Evolutionary conservation across 345 rosid genomes (phyloP).

Genomic region (Salix brachista): DNA sequence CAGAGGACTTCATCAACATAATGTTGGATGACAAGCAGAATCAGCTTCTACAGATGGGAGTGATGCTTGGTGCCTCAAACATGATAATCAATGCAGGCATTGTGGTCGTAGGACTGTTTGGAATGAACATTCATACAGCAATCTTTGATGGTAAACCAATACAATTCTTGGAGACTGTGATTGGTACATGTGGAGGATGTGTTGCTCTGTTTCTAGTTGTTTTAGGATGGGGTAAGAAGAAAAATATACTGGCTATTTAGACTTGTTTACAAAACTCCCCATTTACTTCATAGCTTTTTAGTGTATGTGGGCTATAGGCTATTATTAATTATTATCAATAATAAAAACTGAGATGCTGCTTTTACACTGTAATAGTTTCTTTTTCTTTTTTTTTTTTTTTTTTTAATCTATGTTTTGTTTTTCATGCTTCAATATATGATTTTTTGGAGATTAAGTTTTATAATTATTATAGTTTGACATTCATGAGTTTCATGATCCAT

Average conservation of each 20-base stretch:
- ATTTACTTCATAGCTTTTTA: too few species aligned
- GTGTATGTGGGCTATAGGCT: too few species aligned
- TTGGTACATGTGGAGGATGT: slow-evolving; percentile 32
- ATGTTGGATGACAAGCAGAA: slow-evolving; percentile 56
- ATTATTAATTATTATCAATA: too few species aligned
- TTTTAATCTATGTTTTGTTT: too few species aligned
- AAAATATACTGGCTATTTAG: slow-evolving; percentile 33
- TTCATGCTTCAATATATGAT: too few species aligned
- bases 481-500: too few species aligned
- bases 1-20: slow-evolving; percentile 55
- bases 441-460: too few species aligned
- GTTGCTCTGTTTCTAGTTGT: slow-evolving; percentile 30
- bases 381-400: too few species aligned
- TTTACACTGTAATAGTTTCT: too few species aligned
- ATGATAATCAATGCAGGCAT: slow-evolving; percentile 46
- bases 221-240: slow-evolving; percentile 45
- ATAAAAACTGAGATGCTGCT: too few species aligned
- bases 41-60: slow-evolving; percentile 51
- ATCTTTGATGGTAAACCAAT: slow-evolving; percentile 28
- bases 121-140: slow-evolving; percentile 42
- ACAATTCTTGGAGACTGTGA: slow-evolving; percentile 38
- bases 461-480: too few species aligned
- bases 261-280: background rate
- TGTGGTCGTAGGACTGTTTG: slow-evolving; percentile 44
- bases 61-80: slow-evolving; percentile 42